A percentile compares a stretch with the other conserved stretches of the same genome.
phyloP scores from a whole-genome alignment of 2,329 filamentous ascomycete genomes.

The Colletotrichum navitas region DNA sequence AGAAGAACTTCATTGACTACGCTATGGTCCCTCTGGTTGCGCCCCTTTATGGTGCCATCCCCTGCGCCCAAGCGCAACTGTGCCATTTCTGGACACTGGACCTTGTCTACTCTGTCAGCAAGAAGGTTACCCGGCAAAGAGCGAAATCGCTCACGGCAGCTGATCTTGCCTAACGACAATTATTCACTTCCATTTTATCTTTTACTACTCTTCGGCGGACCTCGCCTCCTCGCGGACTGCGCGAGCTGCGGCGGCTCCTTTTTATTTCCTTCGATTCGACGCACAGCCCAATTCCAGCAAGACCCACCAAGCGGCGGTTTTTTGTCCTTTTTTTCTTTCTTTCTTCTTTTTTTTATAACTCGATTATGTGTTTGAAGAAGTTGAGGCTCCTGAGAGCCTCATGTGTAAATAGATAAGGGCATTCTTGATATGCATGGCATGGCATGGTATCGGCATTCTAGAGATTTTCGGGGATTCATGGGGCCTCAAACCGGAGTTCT shows the following conservation, averaged over 20 bases:
- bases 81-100: slow-evolving; percentile 78
- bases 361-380: slow-evolving; percentile 44
- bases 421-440: slow-evolving; percentile 63
- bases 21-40: slow-evolving; percentile 75
- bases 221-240: slow-evolving; percentile 1
- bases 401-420: slow-evolving; percentile 63
- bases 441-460: slow-evolving; percentile 64
- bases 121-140: slow-evolving; percentile 71
- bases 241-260: slow-evolving; percentile 19
- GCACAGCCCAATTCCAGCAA: slow-evolving; percentile 43
- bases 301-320: slow-evolving; percentile 43
- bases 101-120: slow-evolving; percentile 78
- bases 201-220: slow-evolving; percentile 25
- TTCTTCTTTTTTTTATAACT: slow-evolving; percentile 37
- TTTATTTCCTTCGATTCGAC: slow-evolving; percentile 46
- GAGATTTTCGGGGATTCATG: slow-evolving; percentile 56
- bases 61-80: slow-evolving; percentile 75
- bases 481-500: slow-evolving; percentile 59
- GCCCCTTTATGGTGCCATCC: slow-evolving; percentile 76
- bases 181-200: slow-evolving; percentile 32
- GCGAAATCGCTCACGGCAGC: slow-evolving; percentile 59
- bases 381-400: slow-evolving; percentile 52
- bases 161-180: slow-evolving; percentile 58
- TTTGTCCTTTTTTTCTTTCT: slow-evolving; percentile 24
- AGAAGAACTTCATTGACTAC: slow-evolving; percentile 72